These are phyloP conservation scores for Globisporangium orthogonon DNA, from an alignment of 352 stramenopile species.

Conservation along the genomic window DNA sequence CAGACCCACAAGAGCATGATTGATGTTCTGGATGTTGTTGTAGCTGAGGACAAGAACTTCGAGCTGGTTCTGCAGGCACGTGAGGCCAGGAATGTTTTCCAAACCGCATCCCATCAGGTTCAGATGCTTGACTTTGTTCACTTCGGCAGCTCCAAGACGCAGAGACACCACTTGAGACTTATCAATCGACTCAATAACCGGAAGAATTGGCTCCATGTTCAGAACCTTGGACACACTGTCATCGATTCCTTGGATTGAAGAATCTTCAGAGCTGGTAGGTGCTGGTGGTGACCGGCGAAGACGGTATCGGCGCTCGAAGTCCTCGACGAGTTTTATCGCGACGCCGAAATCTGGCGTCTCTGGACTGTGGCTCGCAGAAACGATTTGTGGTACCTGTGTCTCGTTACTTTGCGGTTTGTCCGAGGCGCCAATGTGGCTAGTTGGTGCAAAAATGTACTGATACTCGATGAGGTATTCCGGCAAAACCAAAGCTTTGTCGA, in stretches of 20 bases:
- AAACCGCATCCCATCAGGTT: conserved; percentile 50
- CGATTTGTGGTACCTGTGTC: background rate
- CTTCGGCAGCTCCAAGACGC: background rate
- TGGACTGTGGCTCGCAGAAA: background rate
- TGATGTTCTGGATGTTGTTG: conserved; percentile 51
- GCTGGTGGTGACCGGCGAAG: conserved; percentile 28
- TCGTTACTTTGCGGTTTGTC: background rate
- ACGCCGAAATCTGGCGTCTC: conserved; percentile 27
- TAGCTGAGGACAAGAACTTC: conserved; percentile 67
- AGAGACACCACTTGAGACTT: conserved; percentile 4
- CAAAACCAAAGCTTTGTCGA: conserved; percentile 72
- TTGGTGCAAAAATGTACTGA: conserved; percentile 31
- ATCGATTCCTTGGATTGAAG: conserved; percentile 8
- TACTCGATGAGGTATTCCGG: conserved; percentile 87
- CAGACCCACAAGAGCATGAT: conserved; percentile 23
- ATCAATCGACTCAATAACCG: conserved; percentile 1
- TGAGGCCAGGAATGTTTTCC: conserved; percentile 40
- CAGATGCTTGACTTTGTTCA: conserved; percentile 30
- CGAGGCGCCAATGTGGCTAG: background rate
- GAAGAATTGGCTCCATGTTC: conserved; percentile 36
- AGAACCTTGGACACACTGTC: conserved; percentile 25
- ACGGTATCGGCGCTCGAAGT: conserved; percentile 62
- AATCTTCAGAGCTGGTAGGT: conserved; percentile 13
- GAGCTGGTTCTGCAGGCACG: conserved; percentile 26
- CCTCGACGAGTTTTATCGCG: conserved; percentile 26